Evolutionary conservation across 371 early-diverging fungal species (phyloP).

Genomic region (Circinella umbellata): DNA sequence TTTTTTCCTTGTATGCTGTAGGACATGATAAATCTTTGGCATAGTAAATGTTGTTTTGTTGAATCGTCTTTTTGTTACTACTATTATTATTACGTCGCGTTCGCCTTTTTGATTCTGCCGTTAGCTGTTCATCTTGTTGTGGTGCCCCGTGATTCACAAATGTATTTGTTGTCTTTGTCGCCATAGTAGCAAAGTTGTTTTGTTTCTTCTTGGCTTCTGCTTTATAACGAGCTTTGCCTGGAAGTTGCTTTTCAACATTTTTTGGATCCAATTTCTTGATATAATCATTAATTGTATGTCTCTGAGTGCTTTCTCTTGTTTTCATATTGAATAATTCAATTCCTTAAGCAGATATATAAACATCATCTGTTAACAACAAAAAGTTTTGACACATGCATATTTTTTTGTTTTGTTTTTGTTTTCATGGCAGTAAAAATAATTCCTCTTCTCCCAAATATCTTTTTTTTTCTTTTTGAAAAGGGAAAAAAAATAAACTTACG

Average conservation of each 20-base stretch:
- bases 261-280: not conserved
- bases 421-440: not conserved
- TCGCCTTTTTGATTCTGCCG: too few species aligned
- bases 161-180: too few species aligned
- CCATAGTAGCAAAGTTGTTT: too few species aligned
- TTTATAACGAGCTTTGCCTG: not conserved
- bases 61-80: too few species aligned
- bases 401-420: too few species aligned
- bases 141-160: too few species aligned
- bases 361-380: not conserved
- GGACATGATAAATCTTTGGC: slow-evolving; percentile 41
- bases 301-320: not conserved
- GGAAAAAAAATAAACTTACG: slow-evolving; percentile 26
- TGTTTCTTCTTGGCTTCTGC: not conserved
- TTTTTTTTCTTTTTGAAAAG: not conserved
- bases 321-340: slow-evolving; percentile 13
- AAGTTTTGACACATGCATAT: too few species aligned
- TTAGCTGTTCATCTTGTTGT: too few species aligned
- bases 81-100: too few species aligned
- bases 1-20: slow-evolving; percentile 10
- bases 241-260: not conserved
- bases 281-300: slow-evolving; percentile 1
- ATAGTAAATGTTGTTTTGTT: slow-evolving; percentile 16
- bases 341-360: not conserved
- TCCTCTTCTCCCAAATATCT: too few species aligned